Percentiles rank a stretch among this genome's conserved stretches.
These are phyloP conservation scores for Rubia peregrina DNA, from an alignment of 305 asterid genomes.

Conservation along the genomic window DNA sequence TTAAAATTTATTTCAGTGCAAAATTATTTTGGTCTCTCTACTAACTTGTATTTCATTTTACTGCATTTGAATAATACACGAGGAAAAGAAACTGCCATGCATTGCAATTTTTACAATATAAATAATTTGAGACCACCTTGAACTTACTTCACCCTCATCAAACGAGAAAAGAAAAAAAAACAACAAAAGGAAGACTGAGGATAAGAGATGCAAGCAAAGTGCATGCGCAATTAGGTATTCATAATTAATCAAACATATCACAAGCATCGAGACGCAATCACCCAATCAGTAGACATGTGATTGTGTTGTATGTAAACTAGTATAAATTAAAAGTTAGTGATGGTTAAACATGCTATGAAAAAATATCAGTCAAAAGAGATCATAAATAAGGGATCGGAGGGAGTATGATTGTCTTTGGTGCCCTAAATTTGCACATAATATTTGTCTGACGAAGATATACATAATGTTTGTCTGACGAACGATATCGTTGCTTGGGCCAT, in stretches of 20 bases:
- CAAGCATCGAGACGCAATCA: background rate
- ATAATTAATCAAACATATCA: background rate
- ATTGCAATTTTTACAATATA: background rate
- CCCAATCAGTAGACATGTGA: background rate
- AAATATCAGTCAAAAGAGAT: too few species aligned
- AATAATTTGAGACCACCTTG: background rate
- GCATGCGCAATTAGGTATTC: background rate
- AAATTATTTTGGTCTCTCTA: too few species aligned
- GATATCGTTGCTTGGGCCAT: too few species aligned
- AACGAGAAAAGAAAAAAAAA: background rate
- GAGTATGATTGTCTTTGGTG: too few species aligned
- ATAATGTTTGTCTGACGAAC: too few species aligned
- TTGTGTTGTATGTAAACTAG: slow-evolving; percentile 45
- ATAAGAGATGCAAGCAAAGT: background rate
- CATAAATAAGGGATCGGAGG: too few species aligned
- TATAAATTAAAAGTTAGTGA: too few species aligned
- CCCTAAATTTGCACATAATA: too few species aligned
- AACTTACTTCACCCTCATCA: background rate
- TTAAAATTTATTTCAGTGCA: background rate
- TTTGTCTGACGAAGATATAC: too few species aligned
- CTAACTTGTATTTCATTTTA: background rate
- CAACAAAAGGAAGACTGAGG: background rate
- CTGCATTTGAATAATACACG: background rate
- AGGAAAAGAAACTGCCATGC: background rate
- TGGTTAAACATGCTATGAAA: too few species aligned